Evolutionary conservation across 2,329 filamentous ascomycete species (phyloP).

Genomic region (Pestalotiopsis sp.): DNA sequence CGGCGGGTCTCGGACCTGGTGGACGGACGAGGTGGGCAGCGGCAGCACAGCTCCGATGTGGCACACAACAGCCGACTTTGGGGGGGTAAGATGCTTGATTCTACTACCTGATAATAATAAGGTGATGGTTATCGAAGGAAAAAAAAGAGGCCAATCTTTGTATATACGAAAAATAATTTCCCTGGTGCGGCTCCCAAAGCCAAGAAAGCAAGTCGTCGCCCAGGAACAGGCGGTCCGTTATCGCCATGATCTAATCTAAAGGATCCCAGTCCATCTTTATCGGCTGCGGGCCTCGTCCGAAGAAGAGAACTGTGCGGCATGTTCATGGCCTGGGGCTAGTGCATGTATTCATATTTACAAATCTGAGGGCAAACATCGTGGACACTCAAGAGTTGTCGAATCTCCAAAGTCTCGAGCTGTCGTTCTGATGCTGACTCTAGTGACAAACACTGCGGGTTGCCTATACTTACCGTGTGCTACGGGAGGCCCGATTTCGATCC

Average conservation of each 20-base stretch:
- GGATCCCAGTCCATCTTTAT: not conserved
- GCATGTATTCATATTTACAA: not conserved
- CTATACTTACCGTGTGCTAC: not conserved
- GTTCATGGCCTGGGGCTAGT: not conserved
- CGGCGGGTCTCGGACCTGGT: not conserved
- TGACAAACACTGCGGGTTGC: not conserved
- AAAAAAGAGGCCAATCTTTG: not conserved
- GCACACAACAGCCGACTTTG: not conserved
- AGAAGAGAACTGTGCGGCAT: not conserved
- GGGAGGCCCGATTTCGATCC: not conserved
- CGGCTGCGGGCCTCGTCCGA: not conserved
- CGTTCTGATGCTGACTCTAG: not conserved
- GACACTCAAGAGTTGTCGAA: not conserved
- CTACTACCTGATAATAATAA: not conserved
- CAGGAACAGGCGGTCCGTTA: not conserved
- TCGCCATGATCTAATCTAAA: conserved; percentile 8
- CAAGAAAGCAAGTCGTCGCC: not conserved
- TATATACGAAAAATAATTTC: not conserved
- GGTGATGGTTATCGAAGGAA: too few species aligned
- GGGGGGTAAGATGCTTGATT: not conserved
- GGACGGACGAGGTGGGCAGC: not conserved
- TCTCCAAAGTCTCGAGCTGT: not conserved
- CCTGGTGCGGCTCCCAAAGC: not conserved
- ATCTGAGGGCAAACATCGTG: not conserved
- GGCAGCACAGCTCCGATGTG: not conserved